Conservation (phyloP, 1,284 basidiomycete species). For the Rhodotorula mucilaginosa region DNA sequence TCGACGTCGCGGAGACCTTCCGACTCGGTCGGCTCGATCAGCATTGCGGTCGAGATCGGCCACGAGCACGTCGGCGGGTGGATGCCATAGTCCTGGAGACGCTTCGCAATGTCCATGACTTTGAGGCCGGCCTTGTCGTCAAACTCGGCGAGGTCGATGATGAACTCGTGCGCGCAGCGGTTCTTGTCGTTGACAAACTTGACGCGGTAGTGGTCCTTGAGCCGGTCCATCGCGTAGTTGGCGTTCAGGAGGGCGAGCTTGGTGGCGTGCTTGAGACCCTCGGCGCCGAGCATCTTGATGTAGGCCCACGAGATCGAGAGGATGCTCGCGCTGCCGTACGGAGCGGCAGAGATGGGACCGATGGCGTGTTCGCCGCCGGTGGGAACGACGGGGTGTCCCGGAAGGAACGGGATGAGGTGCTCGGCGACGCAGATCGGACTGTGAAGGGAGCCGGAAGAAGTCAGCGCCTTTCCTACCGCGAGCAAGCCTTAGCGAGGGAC, state of each 20-base stretch:
- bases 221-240: constrained; percentile 91
- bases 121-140: constrained; percentile 83
- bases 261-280: constrained; percentile 79
- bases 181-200: constrained; percentile 87
- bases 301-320: constrained; percentile 85
- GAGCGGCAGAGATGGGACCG: constrained; percentile 83
- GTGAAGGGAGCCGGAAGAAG: constrained; percentile 28
- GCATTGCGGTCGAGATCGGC: constrained; percentile 89
- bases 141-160: constrained; percentile 94
- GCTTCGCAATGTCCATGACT: constrained; percentile 93
- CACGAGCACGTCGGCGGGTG: constrained; percentile 89
- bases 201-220: constrained; percentile 80
- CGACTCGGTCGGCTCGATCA: constrained; percentile 89
- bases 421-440: constrained; percentile 92
- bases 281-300: constrained; percentile 81
- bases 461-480: neutral
- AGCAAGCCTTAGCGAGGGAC: neutral
- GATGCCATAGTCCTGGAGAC: constrained; percentile 75
- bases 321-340: constrained; percentile 91
- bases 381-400: constrained; percentile 76
- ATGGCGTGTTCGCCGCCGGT: constrained; percentile 73
- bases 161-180: constrained; percentile 89
- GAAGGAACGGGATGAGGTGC: constrained; percentile 92
- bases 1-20: constrained; percentile 88
- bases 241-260: constrained; percentile 87